Evolutionary conservation across 345 rosid genomes (phyloP), one percentile per base, ranked within the genome.

Genomic region (Populus alba): DNA sequence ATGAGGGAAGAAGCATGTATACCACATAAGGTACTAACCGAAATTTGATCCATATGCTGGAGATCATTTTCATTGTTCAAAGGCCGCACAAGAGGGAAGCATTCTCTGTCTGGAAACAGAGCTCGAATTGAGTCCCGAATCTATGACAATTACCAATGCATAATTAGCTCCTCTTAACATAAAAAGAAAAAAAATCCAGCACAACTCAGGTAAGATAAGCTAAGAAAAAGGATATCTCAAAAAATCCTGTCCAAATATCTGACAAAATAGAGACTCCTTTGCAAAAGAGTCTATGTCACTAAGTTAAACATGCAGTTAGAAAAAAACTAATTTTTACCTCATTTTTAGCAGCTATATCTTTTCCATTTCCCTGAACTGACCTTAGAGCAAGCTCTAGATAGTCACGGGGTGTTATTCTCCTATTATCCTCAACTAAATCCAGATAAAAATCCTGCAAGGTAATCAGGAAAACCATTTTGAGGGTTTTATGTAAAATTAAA

Each of bases 31-130:
- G 33, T 73, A 87, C 99, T 91, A 49, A 97, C 98, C 78, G 87
- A 67, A 38, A 94, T 90, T 83, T 92, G 99, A 86, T 94, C 98
- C 45, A 97, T 89, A 63, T 89, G 88, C 82, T 91, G 97, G 73
- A 97, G 99, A 65, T 97, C 98, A 80, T 85, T 87, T 84, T 94
- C 98, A 83, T 88, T 83, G 83, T 89, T 92, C 85, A 94, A 80
- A 79, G 99, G 99, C 86, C 99, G 86, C 80, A 91, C 97, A 37
- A 97, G 97, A 69, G 98, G 68, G 79, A 87, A 92, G 79, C 99
- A 97, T 81, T 97, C 99, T 84, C 98, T 89, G 81, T 94, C 97
- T 7, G 99, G 99, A 81, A 97, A 97, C 33, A 94, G 84, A 51
- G 96, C 93, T 82, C 97, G 91, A 70, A 97, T 89, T n/a, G 97